Percentiles rank a stretch among this genome's conserved stretches.
These are phyloP conservation scores for Cladophialophora immunda DNA, from an alignment of 2,329 filamentous ascomycete species.

Conservation along the genomic window DNA sequence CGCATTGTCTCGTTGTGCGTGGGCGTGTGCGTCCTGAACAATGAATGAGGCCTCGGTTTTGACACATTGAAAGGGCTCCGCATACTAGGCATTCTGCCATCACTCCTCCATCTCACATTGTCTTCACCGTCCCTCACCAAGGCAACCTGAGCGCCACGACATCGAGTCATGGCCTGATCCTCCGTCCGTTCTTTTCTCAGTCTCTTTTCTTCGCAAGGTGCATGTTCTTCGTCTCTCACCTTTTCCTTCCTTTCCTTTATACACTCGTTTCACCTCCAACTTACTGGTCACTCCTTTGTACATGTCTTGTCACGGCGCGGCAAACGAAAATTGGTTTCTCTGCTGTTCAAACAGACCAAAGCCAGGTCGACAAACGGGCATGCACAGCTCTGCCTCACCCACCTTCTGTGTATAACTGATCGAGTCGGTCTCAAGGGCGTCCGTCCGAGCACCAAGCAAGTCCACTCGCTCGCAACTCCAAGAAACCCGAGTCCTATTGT, in stretches of 20 bases:
- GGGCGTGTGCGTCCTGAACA: slow-evolving; percentile 8
- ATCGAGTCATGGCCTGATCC: slow-evolving; percentile 14
- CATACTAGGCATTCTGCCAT: slow-evolving; percentile 19
- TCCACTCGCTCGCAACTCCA: background rate
- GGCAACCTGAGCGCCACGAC: slow-evolving; percentile 8
- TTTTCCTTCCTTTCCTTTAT: slow-evolving; percentile 4
- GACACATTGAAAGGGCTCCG: slow-evolving; percentile 5
- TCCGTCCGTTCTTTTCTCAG: background rate
- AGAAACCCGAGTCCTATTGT: background rate
- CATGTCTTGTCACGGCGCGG: slow-evolving; percentile 6
- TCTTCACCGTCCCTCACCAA: slow-evolving; percentile 15
- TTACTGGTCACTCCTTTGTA: slow-evolving; percentile 22
- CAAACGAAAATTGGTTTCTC: background rate
- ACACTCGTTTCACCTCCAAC: slow-evolving; percentile 10
- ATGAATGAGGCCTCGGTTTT: slow-evolving; percentile 10
- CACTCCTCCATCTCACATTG: slow-evolving; percentile 4
- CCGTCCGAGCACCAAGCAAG: background rate
- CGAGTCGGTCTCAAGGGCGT: background rate
- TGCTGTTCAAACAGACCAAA: background rate
- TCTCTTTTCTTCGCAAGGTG: background rate
- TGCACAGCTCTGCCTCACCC: background rate
- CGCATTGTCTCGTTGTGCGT: background rate
- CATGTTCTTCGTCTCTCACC: background rate
- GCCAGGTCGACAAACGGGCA: background rate
- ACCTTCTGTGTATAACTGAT: slow-evolving; percentile 5